phyloP scores from a whole-genome alignment of 768 basidiomycete genomes.

The Suillus clintonianus region DNA sequence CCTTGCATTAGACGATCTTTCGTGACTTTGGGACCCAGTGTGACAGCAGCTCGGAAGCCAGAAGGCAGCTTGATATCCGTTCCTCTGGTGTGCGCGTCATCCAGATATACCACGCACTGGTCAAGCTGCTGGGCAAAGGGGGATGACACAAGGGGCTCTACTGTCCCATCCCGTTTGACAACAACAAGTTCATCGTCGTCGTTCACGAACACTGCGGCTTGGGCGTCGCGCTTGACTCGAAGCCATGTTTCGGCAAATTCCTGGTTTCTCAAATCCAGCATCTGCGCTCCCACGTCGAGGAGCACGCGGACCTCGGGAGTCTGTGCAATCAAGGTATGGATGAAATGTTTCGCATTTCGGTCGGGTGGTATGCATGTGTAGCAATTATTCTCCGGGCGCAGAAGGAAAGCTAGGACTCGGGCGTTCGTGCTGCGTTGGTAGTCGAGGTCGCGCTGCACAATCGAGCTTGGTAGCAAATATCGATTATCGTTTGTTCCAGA shows the following conservation, averaged over 20 bases:
- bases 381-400: too few relatives aligned
- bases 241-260: not conserved
- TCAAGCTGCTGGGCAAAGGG: not conserved
- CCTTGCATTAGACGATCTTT: constrained; percentile 39
- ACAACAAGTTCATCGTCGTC: not conserved
- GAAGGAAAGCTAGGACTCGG: constrained; percentile 21
- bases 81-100: not conserved
- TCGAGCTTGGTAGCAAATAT: constrained; percentile 17
- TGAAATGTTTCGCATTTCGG: constrained; percentile 23
- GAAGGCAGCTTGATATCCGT: constrained; percentile 40
- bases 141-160: not conserved
- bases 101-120: not conserved
- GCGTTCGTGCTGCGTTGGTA: not conserved
- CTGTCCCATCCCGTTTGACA: not conserved
- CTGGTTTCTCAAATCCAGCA: not conserved
- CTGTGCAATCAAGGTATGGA: constrained; percentile 32
- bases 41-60: constrained; percentile 45
- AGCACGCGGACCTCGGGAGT: constrained; percentile 34
- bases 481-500: constrained; percentile 30
- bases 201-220: not conserved
- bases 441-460: not conserved
- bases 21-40: constrained; percentile 48
- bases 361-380: too few relatives aligned
- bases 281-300: not conserved
- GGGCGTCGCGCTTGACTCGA: too few relatives aligned